These are phyloP conservation scores for Naganishia sp. DNA, from an alignment of 1,284 basidiomycete species.

Conservation along the genomic window DNA sequence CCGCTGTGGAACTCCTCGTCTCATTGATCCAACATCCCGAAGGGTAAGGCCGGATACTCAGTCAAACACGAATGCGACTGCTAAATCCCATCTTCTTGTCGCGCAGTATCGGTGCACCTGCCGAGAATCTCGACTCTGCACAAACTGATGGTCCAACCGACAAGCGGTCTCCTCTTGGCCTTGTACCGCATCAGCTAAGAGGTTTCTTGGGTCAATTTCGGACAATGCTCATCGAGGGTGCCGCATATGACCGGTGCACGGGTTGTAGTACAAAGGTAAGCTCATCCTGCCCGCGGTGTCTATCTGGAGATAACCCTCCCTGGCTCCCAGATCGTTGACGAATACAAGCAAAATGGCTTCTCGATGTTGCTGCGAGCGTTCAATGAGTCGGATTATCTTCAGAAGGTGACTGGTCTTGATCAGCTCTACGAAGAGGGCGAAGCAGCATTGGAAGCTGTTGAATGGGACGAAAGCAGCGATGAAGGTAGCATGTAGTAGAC, in stretches of 20 bases:
- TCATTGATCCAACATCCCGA: conserved; percentile 86
- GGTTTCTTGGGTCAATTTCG: conserved; percentile 86
- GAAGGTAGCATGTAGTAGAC: conserved; percentile 33
- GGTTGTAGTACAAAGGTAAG: conserved; percentile 79
- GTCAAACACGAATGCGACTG: neutral
- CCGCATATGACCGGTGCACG: conserved; percentile 84
- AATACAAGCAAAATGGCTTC: conserved; percentile 74
- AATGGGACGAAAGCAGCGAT: conserved; percentile 70
- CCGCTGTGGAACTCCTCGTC: conserved; percentile 87
- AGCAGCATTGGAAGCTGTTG: conserved; percentile 69
- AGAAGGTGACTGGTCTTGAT: conserved; percentile 81
- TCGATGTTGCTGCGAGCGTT: conserved; percentile 78
- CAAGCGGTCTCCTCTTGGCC: conserved; percentile 66
- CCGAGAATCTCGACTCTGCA: conserved; percentile 48
- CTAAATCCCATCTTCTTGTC: neutral
- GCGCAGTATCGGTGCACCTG: conserved; percentile 66
- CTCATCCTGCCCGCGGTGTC: conserved; percentile 5
- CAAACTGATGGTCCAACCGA: conserved; percentile 37
- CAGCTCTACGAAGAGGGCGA: conserved; percentile 76
- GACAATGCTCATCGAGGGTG: conserved; percentile 77
- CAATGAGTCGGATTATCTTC: conserved; percentile 79
- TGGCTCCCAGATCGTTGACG: conserved; percentile 64
- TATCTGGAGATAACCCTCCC: conserved; percentile 3
- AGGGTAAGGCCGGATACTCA: conserved; percentile 61
- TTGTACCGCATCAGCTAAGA: conserved; percentile 90